phyloP scores from a whole-genome alignment of 495 filamentous ascomycete genomes.

The Echria macrotheca region DNA sequence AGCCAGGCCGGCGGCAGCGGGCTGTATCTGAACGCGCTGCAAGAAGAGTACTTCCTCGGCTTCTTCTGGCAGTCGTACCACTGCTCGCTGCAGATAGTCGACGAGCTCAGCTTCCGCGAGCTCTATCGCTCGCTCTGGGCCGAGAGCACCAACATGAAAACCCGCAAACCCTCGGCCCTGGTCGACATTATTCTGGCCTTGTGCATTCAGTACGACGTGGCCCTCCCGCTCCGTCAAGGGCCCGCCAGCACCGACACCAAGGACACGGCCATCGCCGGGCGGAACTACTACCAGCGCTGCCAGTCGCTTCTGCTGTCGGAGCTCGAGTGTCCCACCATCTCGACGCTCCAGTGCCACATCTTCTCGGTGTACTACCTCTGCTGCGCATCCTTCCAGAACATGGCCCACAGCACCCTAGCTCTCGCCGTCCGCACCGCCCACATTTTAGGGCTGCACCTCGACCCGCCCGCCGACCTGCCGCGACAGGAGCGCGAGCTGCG shows the following conservation, averaged over 20 bases:
- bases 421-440: conserved; percentile 44
- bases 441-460: conserved; percentile 48
- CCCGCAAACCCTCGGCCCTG: conserved; percentile 44
- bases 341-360: conserved; percentile 51
- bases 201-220: conserved; percentile 48
- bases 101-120: conserved; percentile 43
- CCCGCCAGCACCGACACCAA: conserved; percentile 16
- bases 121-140: conserved; percentile 47
- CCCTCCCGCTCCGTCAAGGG: conserved; percentile 20
- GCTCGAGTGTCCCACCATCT: conserved; percentile 44
- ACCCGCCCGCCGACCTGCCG: conserved; percentile 37
- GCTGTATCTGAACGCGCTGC: conserved; percentile 22
- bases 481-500: conserved; percentile 35
- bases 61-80: conserved; percentile 49
- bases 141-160: conserved; percentile 19
- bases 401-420: conserved; percentile 35
- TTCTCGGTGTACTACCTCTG: conserved; percentile 54
- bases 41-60: conserved; percentile 46
- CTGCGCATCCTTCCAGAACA: conserved; percentile 51
- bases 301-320: conserved; percentile 42
- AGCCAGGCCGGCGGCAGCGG: not conserved
- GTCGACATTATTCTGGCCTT: conserved; percentile 52
- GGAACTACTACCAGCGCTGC: conserved; percentile 30
- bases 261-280: conserved; percentile 32
- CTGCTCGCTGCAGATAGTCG: conserved; percentile 31